These are phyloP conservation scores for Pistacia vera DNA, from an alignment of 345 rosid genomes.

Conservation along the genomic window DNA sequence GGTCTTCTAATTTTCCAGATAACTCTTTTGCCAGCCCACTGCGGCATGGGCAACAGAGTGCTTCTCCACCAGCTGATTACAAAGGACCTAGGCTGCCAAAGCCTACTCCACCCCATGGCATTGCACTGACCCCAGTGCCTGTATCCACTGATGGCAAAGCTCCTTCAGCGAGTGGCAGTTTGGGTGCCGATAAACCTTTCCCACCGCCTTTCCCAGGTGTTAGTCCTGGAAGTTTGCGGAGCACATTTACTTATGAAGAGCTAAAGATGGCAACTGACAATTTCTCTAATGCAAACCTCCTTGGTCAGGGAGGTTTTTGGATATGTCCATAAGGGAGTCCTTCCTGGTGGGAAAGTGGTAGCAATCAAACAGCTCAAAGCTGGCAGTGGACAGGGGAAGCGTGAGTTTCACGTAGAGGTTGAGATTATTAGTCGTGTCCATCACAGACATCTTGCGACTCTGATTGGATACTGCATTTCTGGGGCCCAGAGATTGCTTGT, in stretches of 20 bases:
- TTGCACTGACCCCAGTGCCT: conserved; percentile 14
- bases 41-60: too few relatives aligned
- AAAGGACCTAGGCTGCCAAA: conserved; percentile 30
- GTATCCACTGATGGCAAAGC: conserved; percentile 1
- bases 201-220: conserved; percentile 42
- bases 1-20: conserved; percentile 27
- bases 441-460: conserved; percentile 72
- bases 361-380: conserved; percentile 75
- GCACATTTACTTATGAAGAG: conserved; percentile 54
- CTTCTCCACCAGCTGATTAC: conserved; percentile 19
- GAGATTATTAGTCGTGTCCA: conserved; percentile 62
- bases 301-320: conserved; percentile 90
- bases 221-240: conserved; percentile 44
- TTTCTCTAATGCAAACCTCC: conserved; percentile 51
- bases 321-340: conserved; percentile 71
- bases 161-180: too few relatives aligned
- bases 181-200: conserved; percentile 30
- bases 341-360: conserved; percentile 51
- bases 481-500: conserved; percentile 68
- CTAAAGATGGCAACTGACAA: conserved; percentile 52
- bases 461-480: conserved; percentile 66
- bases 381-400: conserved; percentile 69
- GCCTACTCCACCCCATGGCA: conserved; percentile 35
- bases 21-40: conserved; percentile 6
- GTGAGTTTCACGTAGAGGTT: conserved; percentile 73